Conservation (phyloP, 805 yeast species). For the Sugiyamaella qingdaonensis region DNA sequence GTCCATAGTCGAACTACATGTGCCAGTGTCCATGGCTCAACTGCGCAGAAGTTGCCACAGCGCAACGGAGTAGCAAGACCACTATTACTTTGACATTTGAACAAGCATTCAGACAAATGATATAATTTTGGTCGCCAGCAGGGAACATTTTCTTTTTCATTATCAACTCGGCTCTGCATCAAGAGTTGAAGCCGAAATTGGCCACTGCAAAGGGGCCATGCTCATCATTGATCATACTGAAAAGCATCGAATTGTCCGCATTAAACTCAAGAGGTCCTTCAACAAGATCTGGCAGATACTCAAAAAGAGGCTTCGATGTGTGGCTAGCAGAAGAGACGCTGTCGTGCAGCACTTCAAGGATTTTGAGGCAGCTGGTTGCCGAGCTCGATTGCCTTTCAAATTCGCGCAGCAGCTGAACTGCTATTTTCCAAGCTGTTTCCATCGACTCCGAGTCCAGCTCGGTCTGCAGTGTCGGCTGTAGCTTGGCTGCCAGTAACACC, state of each 20-base stretch:
- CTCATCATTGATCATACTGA: conserved; percentile 9
- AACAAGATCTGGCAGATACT: conserved; percentile 7
- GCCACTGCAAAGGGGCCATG: conserved; percentile 4
- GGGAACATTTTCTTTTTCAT: no score
- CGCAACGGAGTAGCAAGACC: no score
- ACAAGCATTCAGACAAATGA: no score
- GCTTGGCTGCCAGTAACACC: conserved; percentile 26
- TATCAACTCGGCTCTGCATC: neutral
- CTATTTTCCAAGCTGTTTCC: conserved; percentile 14
- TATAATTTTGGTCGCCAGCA: no score
- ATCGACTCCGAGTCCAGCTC: conserved; percentile 15
- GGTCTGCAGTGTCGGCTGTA: conserved; percentile 20
- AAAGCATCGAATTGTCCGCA: conserved; percentile 4
- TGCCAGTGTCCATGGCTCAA: no score
- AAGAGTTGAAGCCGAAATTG: neutral
- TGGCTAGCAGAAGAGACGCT: conserved; percentile 6
- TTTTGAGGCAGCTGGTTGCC: conserved; percentile 14
- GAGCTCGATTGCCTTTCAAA: conserved; percentile 6
- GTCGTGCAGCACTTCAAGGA: conserved; percentile 13
- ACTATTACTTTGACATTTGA: no score
- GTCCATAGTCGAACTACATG: no score
- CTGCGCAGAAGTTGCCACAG: no score
- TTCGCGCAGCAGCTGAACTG: conserved; percentile 8
- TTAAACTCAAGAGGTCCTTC: neutral
- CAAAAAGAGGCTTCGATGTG: conserved; percentile 10